Evolutionary conservation across 1,284 basidiomycete genomes (phyloP).

Genomic region (Cerioporus squamosus): DNA sequence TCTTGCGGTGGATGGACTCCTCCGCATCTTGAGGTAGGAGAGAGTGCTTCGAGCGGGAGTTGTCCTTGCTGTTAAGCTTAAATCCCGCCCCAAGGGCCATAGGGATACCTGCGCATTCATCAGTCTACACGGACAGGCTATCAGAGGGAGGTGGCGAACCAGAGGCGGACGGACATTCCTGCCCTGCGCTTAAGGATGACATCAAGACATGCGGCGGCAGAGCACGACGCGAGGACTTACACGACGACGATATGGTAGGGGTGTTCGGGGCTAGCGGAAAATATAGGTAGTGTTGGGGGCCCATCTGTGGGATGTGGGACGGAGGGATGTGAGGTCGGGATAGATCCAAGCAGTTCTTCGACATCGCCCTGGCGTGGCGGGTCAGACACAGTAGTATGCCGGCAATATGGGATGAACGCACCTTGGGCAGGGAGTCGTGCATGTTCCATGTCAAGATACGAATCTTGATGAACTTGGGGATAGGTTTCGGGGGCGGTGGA

Average conservation of each 20-base stretch:
- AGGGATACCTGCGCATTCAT: conserved; percentile 57
- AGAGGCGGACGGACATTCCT: conserved; percentile 79
- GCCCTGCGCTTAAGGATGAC: conserved; percentile 63
- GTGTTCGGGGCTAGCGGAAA: conserved; percentile 59
- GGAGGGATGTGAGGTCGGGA: conserved; percentile 52
- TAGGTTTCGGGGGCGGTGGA: conserved; percentile 31
- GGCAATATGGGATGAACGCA: conserved; percentile 26
- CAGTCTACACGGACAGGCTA: neutral
- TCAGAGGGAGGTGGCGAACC: conserved; percentile 41
- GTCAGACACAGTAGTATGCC: neutral
- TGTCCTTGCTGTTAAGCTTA: conserved; percentile 58
- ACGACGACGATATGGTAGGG: conserved; percentile 84
- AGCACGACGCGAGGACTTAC: conserved; percentile 44
- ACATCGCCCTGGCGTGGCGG: conserved; percentile 65
- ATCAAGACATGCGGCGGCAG: conserved; percentile 15
- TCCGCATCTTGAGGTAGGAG: conserved; percentile 19
- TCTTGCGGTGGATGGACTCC: conserved; percentile 20
- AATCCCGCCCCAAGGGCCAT: conserved; percentile 80
- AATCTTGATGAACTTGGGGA: conserved; percentile 50
- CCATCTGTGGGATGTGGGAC: conserved; percentile 31
- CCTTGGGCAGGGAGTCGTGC: conserved; percentile 79
- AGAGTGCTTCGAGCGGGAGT: conserved; percentile 23
- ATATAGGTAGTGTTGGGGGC: conserved; percentile 46
- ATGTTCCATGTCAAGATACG: conserved; percentile 73
- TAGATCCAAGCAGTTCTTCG: conserved; percentile 71